Evolutionary conservation across 331 rosid species (phyloP), one percentile per base, ranked within the genome.

Genomic region (Acacia concinna): DNA sequence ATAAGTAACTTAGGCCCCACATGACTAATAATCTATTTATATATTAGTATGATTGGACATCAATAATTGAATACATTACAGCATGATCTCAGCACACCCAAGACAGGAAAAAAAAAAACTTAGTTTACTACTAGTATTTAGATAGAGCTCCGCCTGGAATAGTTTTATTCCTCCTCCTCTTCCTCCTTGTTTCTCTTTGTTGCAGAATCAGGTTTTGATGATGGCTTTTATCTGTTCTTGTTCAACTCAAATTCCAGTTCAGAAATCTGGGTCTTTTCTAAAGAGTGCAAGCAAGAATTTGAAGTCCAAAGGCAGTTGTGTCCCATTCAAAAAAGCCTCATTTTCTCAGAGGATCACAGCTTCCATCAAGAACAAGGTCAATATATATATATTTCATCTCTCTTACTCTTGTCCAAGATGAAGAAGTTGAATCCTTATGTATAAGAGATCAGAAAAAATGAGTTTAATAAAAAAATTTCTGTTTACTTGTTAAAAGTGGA

Each of bases 281-380:
- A 88, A 81, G 77, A 81, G 91, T 79, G 46, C 85, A 64, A 81
- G 40, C 68, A 86, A 87, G 52, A 73, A 75, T 68, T 57, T 84
- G 59, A 74, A 78, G 85, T 84, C 89, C n/a, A 91, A 87, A 85
- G 79, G 64, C 66, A 49, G 80, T 67, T 82, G 65, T 62, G 79
- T 74, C 79, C 71, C 90, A 78, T 83, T 85, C 83, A 93, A 81
- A 85, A 85, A 67, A 71, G 40, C 77, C 20, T 60, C 87, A 46
- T 25, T 27, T 71, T 62, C 52, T 18, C 73, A 82, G 47, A 87
- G 84, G 86, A 90, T 91, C 89, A 88, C 85, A 84, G 85, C 94
- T 38, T 92, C 91, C 85, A 82, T 86, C 79, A 86, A 85, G 80
- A 90, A 92, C 85, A 89, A 87, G 97, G 97, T 95, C 83, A n/a